Conservation (phyloP, 352 stramenopile genomes). For the Elongisporangium anandrum region DNA sequence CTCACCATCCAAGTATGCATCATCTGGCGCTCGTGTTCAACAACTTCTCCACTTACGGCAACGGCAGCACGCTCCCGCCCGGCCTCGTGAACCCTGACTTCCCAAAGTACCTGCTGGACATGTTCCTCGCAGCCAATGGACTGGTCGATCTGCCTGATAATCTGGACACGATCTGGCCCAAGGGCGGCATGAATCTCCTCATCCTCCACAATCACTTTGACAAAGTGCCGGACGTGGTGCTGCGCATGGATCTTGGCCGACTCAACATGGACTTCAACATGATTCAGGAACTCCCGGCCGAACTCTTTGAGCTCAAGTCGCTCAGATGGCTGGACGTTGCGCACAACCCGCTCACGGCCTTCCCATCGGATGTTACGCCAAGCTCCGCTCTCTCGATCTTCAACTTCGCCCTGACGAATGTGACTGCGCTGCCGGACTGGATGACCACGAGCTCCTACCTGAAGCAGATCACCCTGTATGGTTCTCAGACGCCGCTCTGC, state of each 20-base stretch:
- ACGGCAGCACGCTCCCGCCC: constrained; percentile 1
- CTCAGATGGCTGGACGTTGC: constrained; percentile 4
- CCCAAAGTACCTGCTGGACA: not conserved
- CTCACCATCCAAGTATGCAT: constrained; percentile 2
- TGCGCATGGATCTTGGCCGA: constrained; percentile 1
- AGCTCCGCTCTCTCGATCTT: constrained; percentile 1
- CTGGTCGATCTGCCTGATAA: constrained; percentile 12
- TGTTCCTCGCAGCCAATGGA: constrained; percentile 9
- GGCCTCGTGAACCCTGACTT: constrained; percentile 2
- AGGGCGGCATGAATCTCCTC: not conserved
- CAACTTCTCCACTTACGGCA: constrained; percentile 6
- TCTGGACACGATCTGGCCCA: constrained; percentile 10
- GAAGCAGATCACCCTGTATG: not conserved
- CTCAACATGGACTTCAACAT: not conserved
- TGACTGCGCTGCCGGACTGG: constrained; percentile 4
- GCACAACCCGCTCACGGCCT: constrained; percentile 2
- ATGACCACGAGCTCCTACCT: not conserved
- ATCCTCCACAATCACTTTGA: not conserved
- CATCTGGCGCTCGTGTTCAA: constrained; percentile 15
- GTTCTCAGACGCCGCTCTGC: constrained; percentile 1
- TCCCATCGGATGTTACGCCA: not conserved
- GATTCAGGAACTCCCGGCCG: not conserved
- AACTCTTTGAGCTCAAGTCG: constrained; percentile 5
- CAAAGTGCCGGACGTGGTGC: not conserved
- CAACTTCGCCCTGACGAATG: constrained; percentile 6